Evolutionary conservation across 2,329 filamentous ascomycete genomes (phyloP).

Genomic region (Sporothrix brunneoviolacea): DNA sequence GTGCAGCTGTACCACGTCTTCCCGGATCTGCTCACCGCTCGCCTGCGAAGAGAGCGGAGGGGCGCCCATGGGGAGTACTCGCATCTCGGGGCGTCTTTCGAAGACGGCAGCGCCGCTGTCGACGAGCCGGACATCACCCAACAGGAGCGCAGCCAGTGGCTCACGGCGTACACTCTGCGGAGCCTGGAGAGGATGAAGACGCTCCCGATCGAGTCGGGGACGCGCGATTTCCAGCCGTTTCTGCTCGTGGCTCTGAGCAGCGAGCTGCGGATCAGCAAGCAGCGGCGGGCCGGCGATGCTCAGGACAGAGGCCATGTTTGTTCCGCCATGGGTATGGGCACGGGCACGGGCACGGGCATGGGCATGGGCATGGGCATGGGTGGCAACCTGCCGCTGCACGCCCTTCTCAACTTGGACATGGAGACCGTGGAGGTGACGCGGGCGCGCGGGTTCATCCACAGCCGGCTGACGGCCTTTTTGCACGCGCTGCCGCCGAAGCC

Average conservation of each 20-base stretch:
- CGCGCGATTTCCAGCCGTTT: conserved; percentile 46
- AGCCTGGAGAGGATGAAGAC: conserved; percentile 42
- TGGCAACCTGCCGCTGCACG: conserved; percentile 2
- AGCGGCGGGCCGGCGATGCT: conserved; percentile 9
- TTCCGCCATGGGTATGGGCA: no score
- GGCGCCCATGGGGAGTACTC: conserved; percentile 20
- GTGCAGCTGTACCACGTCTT: conserved; percentile 50
- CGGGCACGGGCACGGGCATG: no score
- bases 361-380: background rate
- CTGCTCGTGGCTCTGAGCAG: conserved; percentile 43
- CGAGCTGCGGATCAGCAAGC: conserved; percentile 38
- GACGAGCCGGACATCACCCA: conserved; percentile 5
- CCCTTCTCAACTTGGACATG: conserved; percentile 17
- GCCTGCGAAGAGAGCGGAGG: conserved; percentile 28
- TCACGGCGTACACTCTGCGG: conserved; percentile 44
- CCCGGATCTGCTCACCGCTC: conserved; percentile 40
- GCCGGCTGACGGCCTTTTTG: conserved; percentile 37
- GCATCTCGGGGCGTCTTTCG: conserved; percentile 1
- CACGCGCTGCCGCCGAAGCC: conserved; percentile 45
- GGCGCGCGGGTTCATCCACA: conserved; percentile 41
- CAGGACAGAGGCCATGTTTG: no score
- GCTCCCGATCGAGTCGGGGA: conserved; percentile 45
- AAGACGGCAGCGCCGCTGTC: conserved; percentile 6
- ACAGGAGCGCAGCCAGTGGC: conserved; percentile 31
- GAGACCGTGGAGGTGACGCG: conserved; percentile 38